Evolutionary conservation across 176 grass and related monocot species (phyloP), one percentile per base, ranked within the genome.

Genomic region (Aegilops umbellulata): DNA sequence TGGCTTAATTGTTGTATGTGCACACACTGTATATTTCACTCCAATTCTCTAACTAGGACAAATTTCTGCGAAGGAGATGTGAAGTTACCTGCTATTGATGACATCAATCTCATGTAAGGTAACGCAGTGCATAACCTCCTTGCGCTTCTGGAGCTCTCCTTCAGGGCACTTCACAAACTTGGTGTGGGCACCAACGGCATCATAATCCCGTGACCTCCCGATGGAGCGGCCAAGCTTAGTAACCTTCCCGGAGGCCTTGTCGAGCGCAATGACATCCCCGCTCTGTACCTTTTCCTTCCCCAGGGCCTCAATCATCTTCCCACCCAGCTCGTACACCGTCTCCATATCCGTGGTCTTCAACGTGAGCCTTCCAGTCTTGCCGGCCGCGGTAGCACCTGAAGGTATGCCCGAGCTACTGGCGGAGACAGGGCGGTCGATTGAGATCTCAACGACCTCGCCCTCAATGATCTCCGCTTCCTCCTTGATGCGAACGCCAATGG

Each of bases 391-490:
- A 30, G 83, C 71, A 84, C 90, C 87, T 0, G 89, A 85, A 19
- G 88, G 53, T 22, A 65, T 44, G 5, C 79, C 69, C 14, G 88
- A 90, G 84, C 77, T 81, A 9, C 74, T 46, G 8, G 81, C 69
- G 8, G 93, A 77, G 10, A 87, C 83, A 2, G 97, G 92, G 53
- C 94, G 94, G 80, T 99, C 97, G 20, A 99, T 93, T 14, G 97
- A 86, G 69, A 99, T 92, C 87, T 99, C 97, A 4, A 99, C 87
- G 32, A 99, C 97, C 90, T 99, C 97, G n/a, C 97, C 97, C 83
- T 99, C 97, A 16, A 99, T 99, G 12, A 96, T 96, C 88, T 99
- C 97, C 8, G 94, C 94, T 79, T 99, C 97, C 89, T 96, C 97
- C 90, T 99, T 99, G 84, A 99, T 99, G 67, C 94, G 97, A 20